These are phyloP conservation scores for Alloascoidea africana DNA, from an alignment of 805 yeast species.

Conservation along the genomic window DNA sequence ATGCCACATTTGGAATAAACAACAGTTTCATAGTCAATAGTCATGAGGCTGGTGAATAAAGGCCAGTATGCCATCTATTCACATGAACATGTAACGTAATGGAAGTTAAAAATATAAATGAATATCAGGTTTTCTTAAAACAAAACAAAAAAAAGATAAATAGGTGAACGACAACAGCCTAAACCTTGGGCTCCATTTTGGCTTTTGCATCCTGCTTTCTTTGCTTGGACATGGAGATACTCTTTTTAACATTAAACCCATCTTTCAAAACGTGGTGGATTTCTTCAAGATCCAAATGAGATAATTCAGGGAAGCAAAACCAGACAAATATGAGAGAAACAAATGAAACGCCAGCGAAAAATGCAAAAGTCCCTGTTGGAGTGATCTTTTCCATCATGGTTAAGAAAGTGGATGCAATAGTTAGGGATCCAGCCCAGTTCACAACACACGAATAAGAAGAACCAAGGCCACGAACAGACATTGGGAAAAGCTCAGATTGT, in stretches of 20 bases:
- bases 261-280: conserved; percentile 55
- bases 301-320: conserved; percentile 69
- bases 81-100: too few relatives aligned
- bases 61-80: too few relatives aligned
- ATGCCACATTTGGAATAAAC: too few relatives aligned
- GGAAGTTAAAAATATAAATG: too few relatives aligned
- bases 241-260: conserved; percentile 61
- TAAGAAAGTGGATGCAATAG: conserved; percentile 66
- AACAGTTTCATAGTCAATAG: too few relatives aligned
- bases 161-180: too few relatives aligned
- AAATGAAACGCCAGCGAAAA: conserved; percentile 56
- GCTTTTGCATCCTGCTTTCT: too few relatives aligned
- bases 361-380: conserved; percentile 71
- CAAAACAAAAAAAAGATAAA: too few relatives aligned
- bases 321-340: conserved; percentile 47
- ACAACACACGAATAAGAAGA: conserved; percentile 69
- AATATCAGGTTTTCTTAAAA: too few relatives aligned
- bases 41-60: too few relatives aligned
- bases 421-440: conserved; percentile 76
- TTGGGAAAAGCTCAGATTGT: conserved; percentile 74
- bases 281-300: conserved; percentile 70
- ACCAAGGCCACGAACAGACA: conserved; percentile 69
- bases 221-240: conserved; percentile 30
- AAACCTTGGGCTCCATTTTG: too few relatives aligned
- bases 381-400: conserved; percentile 74